These are phyloP conservation scores for Celoporthe dispersa DNA, from an alignment of 2,329 filamentous ascomycete genomes.

Conservation along the genomic window DNA sequence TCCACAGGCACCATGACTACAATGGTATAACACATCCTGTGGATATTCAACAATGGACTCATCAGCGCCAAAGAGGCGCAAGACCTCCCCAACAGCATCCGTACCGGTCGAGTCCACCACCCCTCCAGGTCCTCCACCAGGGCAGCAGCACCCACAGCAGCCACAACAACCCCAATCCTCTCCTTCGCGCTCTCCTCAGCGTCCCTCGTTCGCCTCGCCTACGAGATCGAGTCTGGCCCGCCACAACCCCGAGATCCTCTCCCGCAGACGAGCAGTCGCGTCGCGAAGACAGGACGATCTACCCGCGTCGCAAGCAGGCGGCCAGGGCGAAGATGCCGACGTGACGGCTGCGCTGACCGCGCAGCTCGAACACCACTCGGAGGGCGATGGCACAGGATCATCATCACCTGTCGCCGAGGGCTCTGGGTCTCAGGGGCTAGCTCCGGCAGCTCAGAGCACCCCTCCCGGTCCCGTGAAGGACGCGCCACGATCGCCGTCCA, in stretches of 20 bases:
- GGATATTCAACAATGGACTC: slow-evolving; percentile 49
- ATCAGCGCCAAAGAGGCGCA: slow-evolving; percentile 67
- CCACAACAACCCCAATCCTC: slow-evolving; percentile 8
- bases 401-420: not conserved
- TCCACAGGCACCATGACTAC: slow-evolving; percentile 12
- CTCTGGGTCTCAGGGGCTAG: not conserved
- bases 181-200: slow-evolving; percentile 31
- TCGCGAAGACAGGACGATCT: slow-evolving; percentile 31
- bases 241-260: slow-evolving; percentile 62
- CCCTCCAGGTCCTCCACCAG: slow-evolving; percentile 36
- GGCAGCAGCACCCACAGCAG: slow-evolving; percentile 16
- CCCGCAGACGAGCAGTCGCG: slow-evolving; percentile 45
- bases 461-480: slow-evolving; percentile 21
- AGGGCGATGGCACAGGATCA: slow-evolving; percentile 23
- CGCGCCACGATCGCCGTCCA: slow-evolving; percentile 37
- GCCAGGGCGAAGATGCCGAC: slow-evolving; percentile 25
- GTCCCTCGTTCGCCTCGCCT: slow-evolving; percentile 68
- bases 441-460: slow-evolving; percentile 28
- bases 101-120: slow-evolving; percentile 47
- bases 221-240: slow-evolving; percentile 67
- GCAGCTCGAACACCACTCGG: slow-evolving; percentile 38
- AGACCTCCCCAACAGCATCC: slow-evolving; percentile 60
- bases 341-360: slow-evolving; percentile 32
- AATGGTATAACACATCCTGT: slow-evolving; percentile 26
- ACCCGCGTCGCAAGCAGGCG: slow-evolving; percentile 25